These are phyloP conservation scores for Fusarium marasasianum DNA, from an alignment of 2,329 filamentous ascomycete species.

Conservation along the genomic window DNA sequence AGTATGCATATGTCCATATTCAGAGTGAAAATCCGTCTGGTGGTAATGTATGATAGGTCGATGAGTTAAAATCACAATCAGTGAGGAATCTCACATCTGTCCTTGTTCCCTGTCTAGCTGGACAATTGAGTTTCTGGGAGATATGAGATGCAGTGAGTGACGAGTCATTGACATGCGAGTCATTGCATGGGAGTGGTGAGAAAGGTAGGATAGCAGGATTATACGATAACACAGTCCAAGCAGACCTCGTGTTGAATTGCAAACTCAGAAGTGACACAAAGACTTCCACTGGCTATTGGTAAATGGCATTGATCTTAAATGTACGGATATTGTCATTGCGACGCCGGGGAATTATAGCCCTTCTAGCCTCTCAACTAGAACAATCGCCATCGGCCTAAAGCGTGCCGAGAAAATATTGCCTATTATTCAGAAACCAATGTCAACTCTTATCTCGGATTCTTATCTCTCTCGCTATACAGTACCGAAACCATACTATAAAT, in stretches of 20 bases:
- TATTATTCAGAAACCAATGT: background rate
- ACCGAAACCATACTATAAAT: background rate
- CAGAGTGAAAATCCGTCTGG: rapidly evolving
- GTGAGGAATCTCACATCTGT: background rate
- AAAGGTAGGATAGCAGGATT: background rate
- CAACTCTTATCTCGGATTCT: background rate
- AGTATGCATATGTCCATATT: background rate
- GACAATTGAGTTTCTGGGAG: background rate
- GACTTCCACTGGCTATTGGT: no score
- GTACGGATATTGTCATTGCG: background rate
- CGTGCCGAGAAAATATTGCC: background rate
- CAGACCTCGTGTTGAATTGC: background rate
- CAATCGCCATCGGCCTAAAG: background rate
- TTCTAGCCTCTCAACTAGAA: background rate
- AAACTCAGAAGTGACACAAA: background rate
- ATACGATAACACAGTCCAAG: background rate
- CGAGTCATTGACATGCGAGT: background rate
- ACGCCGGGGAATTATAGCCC: background rate
- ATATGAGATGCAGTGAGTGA: background rate
- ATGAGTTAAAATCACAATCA: background rate
- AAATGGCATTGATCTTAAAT: background rate
- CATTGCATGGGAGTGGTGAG: background rate
- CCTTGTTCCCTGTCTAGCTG: background rate
- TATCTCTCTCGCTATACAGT: background rate
- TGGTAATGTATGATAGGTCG: background rate